These are phyloP conservation scores for Trichoderma sp. DNA, from an alignment of 2,329 filamentous ascomycete species.

Conservation along the genomic window DNA sequence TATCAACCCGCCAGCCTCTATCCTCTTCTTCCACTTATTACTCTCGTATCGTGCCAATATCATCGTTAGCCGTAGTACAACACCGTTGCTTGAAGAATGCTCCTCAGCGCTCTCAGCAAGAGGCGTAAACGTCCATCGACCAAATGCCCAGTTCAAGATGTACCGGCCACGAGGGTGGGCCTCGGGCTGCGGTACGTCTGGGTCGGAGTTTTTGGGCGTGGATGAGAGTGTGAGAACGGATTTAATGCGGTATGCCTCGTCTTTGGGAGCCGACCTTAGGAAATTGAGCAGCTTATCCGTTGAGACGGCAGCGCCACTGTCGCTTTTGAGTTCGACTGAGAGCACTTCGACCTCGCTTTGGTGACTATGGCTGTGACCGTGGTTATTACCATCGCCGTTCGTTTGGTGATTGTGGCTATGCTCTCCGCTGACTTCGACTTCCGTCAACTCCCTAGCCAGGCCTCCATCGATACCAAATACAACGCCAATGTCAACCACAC, in stretches of 20 bases:
- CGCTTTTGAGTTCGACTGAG: slow-evolving; percentile 66
- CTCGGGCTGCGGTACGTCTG: slow-evolving; percentile 39
- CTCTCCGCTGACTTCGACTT: slow-evolving; percentile 34
- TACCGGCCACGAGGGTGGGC: slow-evolving; percentile 53
- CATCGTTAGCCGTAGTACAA: slow-evolving; percentile 68
- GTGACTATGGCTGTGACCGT: slow-evolving; percentile 44
- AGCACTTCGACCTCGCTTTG: slow-evolving; percentile 93
- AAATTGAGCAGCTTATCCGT: slow-evolving; percentile 64
- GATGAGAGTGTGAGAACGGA: slow-evolving; percentile 54
- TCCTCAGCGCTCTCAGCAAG: slow-evolving; percentile 43
- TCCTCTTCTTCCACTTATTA: slow-evolving; percentile 72
- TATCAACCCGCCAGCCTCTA: slow-evolving; percentile 58
- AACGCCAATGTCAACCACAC: slow-evolving; percentile 73
- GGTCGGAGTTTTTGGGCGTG: slow-evolving; percentile 51
- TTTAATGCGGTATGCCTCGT: slow-evolving; percentile 96
- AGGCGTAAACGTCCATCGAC: slow-evolving; percentile 85
- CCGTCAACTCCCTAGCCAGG: slow-evolving; percentile 58
- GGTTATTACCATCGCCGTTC: slow-evolving; percentile 31
- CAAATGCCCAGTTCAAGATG: slow-evolving; percentile 98
- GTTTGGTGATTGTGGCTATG: slow-evolving; percentile 35
- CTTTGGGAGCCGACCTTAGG: slow-evolving; percentile 74
- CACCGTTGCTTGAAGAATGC: slow-evolving; percentile 55
- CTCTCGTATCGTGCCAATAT: slow-evolving; percentile 72
- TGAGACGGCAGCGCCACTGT: slow-evolving; percentile 44
- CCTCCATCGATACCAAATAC: slow-evolving; percentile 87